A percentile compares a stretch with the other conserved stretches of the same genome.
phyloP scores from a whole-genome alignment of 192 early-diverging fungal genomes.

The Diversispora epigaea region DNA sequence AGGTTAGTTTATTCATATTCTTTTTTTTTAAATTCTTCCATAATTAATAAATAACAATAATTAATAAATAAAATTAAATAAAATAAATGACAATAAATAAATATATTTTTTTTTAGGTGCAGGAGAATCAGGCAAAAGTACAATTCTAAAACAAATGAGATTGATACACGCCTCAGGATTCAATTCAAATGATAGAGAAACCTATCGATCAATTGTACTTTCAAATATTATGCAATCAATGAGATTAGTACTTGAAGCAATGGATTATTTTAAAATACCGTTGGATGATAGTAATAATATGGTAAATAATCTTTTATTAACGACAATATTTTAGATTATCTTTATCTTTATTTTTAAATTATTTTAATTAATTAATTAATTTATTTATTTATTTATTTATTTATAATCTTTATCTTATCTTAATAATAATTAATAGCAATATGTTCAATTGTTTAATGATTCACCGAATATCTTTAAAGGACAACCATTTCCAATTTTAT shows the following conservation, averaged over 20 bases:
- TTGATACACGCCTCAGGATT: constrained; percentile 95
- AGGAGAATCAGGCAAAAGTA: constrained; percentile 96
- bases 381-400: neutral
- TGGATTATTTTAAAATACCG: constrained; percentile 80
- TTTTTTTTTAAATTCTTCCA: too few species aligned
- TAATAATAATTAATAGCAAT: constrained; percentile 41
- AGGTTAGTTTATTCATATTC: neutral
- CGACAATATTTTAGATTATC: neutral
- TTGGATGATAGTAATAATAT: constrained; percentile 66
- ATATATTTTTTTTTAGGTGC: constrained; percentile 60
- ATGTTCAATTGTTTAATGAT: constrained; percentile 73
- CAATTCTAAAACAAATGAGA: constrained; percentile 98
- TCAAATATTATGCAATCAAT: constrained; percentile 93
- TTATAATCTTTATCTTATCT: neutral
- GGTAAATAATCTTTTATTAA: neutral
- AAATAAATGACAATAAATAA: neutral
- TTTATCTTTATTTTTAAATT: neutral
- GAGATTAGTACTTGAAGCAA: constrained; percentile 92
- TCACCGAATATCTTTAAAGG: constrained; percentile 84
- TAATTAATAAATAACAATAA: too few species aligned
- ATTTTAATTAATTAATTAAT: neutral
- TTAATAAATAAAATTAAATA: too few species aligned
- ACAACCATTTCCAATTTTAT: constrained; percentile 75
- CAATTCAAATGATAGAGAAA: constrained; percentile 80
- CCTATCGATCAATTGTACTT: constrained; percentile 94